Evolutionary conservation across 2,329 filamentous ascomycete genomes (phyloP).

Genomic region (Aspergillus tubingensis): DNA sequence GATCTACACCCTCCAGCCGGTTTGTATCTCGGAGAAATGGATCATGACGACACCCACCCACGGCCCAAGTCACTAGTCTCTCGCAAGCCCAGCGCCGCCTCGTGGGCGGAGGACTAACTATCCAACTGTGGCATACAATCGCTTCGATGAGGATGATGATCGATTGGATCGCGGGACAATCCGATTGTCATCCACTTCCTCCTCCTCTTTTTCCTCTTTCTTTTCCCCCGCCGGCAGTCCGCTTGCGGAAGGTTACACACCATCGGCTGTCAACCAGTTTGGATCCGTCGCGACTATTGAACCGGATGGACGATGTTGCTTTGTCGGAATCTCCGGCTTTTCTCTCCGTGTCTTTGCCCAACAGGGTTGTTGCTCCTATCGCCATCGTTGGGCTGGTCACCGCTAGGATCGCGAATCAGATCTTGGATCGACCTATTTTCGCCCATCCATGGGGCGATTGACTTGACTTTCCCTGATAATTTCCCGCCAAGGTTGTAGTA

Average conservation of each 20-base stretch:
- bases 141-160: background rate
- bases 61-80: background rate
- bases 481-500: no score
- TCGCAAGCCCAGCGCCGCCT: background rate
- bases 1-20: background rate
- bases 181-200: slow-evolving; percentile 1
- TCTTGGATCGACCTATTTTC: background rate
- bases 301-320: background rate
- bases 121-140: background rate
- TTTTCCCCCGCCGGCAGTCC: background rate
- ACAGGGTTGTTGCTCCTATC: background rate
- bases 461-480: no score
- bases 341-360: background rate
- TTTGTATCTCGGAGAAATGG: background rate
- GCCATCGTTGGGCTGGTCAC: background rate
- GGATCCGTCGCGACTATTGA: background rate
- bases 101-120: background rate
- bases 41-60: background rate
- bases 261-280: slow-evolving; percentile 10
- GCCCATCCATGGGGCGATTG: no score
- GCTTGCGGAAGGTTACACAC: slow-evolving; percentile 16
- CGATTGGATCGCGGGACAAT: background rate
- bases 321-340: background rate
- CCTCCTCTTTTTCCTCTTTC: no score
- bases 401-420: background rate